phyloP scores from a whole-genome alignment of 306 rosid genomes.

The Datisca glomerata region DNA sequence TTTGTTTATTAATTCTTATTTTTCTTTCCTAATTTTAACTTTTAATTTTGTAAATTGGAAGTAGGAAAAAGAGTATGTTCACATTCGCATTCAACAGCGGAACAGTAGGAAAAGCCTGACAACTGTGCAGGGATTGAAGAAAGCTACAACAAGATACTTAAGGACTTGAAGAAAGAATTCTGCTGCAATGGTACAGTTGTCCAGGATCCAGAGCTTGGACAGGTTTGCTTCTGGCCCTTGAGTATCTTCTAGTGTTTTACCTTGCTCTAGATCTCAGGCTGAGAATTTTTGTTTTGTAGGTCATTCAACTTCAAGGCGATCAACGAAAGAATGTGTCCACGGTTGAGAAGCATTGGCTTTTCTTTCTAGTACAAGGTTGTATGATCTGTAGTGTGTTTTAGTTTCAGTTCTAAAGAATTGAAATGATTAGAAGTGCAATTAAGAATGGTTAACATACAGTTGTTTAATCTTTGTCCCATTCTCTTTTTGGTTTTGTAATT shows the following conservation, averaged over 20 bases:
- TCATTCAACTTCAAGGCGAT: constrained; percentile 90
- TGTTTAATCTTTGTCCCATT: too few species aligned
- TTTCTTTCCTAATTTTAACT: too few species aligned
- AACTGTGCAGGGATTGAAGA: constrained; percentile 85
- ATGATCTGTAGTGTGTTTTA: too few species aligned
- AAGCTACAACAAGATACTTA: constrained; percentile 78
- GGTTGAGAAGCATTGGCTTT: too few species aligned
- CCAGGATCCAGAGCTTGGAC: constrained; percentile 87
- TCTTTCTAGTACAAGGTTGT: too few species aligned
- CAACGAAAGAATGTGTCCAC: constrained; percentile 66
- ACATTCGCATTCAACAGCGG: constrained; percentile 81
- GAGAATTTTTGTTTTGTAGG: constrained; percentile 25
- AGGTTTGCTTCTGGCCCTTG: constrained; percentile 33
- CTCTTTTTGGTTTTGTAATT: too few species aligned
- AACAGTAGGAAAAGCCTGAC: constrained; percentile 90
- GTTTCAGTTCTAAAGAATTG: too few species aligned
- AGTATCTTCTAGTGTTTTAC: not conserved
- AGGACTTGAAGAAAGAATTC: constrained; percentile 75
- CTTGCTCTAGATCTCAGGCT: not conserved
- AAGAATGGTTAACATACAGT: too few species aligned
- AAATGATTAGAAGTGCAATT: too few species aligned
- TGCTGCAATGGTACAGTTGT: constrained; percentile 94
- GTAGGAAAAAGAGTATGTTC: constrained; percentile 83
- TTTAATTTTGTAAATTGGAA: too few species aligned
- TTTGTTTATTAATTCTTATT: too few species aligned